Conservation (phyloP, 2,329 filamentous ascomycete species). For the Venturia asperata region DNA sequence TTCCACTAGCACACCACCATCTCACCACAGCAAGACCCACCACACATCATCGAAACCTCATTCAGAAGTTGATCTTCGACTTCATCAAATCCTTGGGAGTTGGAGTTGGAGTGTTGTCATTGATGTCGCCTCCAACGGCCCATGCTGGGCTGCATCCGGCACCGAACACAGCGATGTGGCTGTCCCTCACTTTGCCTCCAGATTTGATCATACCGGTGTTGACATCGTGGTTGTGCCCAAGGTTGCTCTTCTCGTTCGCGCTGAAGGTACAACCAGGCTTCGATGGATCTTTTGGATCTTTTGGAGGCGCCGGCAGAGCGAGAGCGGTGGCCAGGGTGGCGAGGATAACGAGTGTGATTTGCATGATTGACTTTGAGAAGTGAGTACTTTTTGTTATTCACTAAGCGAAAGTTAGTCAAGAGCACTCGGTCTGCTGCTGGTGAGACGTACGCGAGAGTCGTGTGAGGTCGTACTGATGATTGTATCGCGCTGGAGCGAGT, state of each 20-base stretch:
- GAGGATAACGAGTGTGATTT: constrained; percentile 16
- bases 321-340: background rate
- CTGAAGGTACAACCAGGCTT: constrained; percentile 8
- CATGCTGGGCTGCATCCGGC: constrained; percentile 16
- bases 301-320: background rate
- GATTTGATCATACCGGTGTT: constrained; percentile 14
- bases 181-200: background rate
- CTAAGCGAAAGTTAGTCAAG: background rate
- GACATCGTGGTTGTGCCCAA: constrained; percentile 16
- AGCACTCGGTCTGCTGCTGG: background rate
- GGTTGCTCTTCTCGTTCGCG: constrained; percentile 14
- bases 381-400: background rate
- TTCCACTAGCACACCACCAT: background rate
- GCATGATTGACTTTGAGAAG: background rate
- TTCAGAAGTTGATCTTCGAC: background rate
- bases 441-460: background rate
- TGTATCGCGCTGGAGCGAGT: too few relatives aligned
- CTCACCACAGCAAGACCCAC: background rate
- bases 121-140: constrained; percentile 4
- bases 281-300: background rate
- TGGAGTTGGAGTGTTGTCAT: constrained; percentile 12
- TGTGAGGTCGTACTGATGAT: background rate
- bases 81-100: constrained; percentile 8
- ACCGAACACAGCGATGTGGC: background rate
- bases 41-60: background rate